Evolutionary conservation across 2,329 filamentous ascomycete species (phyloP).

Genomic region (Cladobotryum protrusum): DNA sequence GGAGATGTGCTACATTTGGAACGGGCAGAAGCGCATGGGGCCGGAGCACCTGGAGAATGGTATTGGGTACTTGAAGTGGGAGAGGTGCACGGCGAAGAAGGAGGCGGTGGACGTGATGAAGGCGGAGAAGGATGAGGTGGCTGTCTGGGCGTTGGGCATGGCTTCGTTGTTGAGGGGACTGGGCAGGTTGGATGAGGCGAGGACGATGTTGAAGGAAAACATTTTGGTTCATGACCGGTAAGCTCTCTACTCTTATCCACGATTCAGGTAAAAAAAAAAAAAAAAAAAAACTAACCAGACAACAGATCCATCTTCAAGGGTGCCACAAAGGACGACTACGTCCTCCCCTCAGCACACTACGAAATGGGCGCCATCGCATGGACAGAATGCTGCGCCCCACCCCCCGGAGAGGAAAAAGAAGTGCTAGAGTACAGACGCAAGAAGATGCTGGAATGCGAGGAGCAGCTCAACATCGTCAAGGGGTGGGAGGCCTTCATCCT

Average conservation of each 20-base stretch:
- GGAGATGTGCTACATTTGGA: slow-evolving; percentile 95
- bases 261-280: neutral
- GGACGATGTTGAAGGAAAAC: slow-evolving; percentile 54
- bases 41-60: slow-evolving; percentile 57
- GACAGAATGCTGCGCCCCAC: slow-evolving; percentile 53
- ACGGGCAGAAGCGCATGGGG: slow-evolving; percentile 77
- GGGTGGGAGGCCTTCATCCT: slow-evolving; percentile 67
- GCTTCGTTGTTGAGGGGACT: slow-evolving; percentile 61
- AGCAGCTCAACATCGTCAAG: slow-evolving; percentile 60
- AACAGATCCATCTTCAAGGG: slow-evolving; percentile 51
- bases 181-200: slow-evolving; percentile 58
- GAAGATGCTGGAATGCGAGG: slow-evolving; percentile 55
- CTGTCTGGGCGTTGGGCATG: slow-evolving; percentile 59
- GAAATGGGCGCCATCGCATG: slow-evolving; percentile 80
- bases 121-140: slow-evolving; percentile 53
- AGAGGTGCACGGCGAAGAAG: slow-evolving; percentile 47
- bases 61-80: slow-evolving; percentile 57
- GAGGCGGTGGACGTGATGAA: slow-evolving; percentile 40
- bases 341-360: slow-evolving; percentile 70
- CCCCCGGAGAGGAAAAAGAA: slow-evolving; percentile 22
- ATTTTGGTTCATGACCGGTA: slow-evolving; percentile 61
- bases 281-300: neutral
- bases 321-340: slow-evolving; percentile 60
- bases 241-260: slow-evolving; percentile 19
- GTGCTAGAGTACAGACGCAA: slow-evolving; percentile 34